phyloP scores from a whole-genome alignment of 192 early-diverging fungal species.

The Funneliformis mosseae region DNA sequence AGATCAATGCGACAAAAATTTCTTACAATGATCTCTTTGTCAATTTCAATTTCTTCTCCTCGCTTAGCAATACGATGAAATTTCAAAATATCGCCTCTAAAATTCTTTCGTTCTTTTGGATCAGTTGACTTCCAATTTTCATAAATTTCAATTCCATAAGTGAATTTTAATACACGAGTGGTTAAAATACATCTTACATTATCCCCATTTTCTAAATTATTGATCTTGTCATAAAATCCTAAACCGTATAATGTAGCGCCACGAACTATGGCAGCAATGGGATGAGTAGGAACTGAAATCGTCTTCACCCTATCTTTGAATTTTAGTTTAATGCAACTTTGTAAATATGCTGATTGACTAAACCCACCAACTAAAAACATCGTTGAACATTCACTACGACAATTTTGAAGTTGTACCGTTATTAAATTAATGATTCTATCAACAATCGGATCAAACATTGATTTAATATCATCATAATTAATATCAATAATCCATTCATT shows the following conservation, averaged over 20 bases:
- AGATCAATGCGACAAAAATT: not conserved
- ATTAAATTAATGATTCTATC: slow-evolving; percentile 55
- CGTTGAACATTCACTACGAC: slow-evolving; percentile 42
- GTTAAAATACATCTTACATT: not conserved
- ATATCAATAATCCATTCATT: slow-evolving; percentile 25
- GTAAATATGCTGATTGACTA: slow-evolving; percentile 56
- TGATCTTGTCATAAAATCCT: not conserved
- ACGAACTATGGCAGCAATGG: slow-evolving; percentile 57
- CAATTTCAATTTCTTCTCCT: not conserved
- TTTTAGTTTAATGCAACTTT: slow-evolving; percentile 54
- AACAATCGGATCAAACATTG: slow-evolving; percentile 59
- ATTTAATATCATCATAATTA: not conserved
- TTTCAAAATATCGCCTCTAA: not conserved
- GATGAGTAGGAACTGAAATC: slow-evolving; percentile 55
- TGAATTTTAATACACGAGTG: not conserved
- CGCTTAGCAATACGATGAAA: not conserved
- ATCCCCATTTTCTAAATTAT: not conserved
- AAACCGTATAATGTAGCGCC: slow-evolving; percentile 57
- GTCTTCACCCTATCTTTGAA: slow-evolving; percentile 51
- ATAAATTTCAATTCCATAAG: not conserved
- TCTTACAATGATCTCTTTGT: not conserved
- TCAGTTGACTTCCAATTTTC: not conserved
- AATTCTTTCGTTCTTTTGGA: not conserved
- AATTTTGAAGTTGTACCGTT: slow-evolving; percentile 53
- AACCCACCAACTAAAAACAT: slow-evolving; percentile 64